Percentiles rank a stretch among this genome's conserved stretches.
Conservation (phyloP, 2,329 filamentous ascomycete species). For the Metarhizium brunneum region DNA sequence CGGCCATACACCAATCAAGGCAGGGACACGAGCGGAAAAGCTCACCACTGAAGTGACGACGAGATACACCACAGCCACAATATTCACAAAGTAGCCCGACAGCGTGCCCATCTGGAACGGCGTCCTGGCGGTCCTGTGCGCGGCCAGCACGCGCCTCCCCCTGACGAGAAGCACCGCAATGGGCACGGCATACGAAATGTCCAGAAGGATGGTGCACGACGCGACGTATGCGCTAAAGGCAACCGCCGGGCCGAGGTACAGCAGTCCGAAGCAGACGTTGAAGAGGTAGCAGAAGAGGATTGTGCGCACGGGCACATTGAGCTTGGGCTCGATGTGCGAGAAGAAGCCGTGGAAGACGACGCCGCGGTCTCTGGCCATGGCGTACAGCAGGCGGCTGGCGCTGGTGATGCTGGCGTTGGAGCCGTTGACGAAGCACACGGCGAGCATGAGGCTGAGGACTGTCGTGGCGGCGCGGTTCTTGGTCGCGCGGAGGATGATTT, state of each 20-base stretch:
- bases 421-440: slow-evolving; percentile 35
- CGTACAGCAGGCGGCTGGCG: slow-evolving; percentile 31
- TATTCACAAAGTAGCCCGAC: slow-evolving; percentile 21
- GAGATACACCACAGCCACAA: slow-evolving; percentile 24
- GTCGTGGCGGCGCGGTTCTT: slow-evolving; percentile 28
- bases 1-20: no score
- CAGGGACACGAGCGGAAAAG: neutral
- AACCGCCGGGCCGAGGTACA: slow-evolving; percentile 36
- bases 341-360: slow-evolving; percentile 25
- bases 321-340: slow-evolving; percentile 24
- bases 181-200: slow-evolving; percentile 35
- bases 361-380: slow-evolving; percentile 37
- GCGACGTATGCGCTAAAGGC: slow-evolving; percentile 38
- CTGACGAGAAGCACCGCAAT: slow-evolving; percentile 27
- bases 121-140: slow-evolving; percentile 15
- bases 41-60: slow-evolving; percentile 28
- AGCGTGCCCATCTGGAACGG: slow-evolving; percentile 20
- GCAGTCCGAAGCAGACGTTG: slow-evolving; percentile 34
- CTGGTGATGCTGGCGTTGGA: slow-evolving; percentile 34
- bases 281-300: slow-evolving; percentile 32
- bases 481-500: slow-evolving; percentile 34
- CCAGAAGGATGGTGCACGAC: slow-evolving; percentile 35
- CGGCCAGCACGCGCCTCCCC: slow-evolving; percentile 21
- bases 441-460: slow-evolving; percentile 30
- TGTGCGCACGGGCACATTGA: slow-evolving; percentile 32